These are phyloP conservation scores for Hanseniaspora thailandica DNA, from an alignment of 805 yeast species.

Conservation along the genomic window DNA sequence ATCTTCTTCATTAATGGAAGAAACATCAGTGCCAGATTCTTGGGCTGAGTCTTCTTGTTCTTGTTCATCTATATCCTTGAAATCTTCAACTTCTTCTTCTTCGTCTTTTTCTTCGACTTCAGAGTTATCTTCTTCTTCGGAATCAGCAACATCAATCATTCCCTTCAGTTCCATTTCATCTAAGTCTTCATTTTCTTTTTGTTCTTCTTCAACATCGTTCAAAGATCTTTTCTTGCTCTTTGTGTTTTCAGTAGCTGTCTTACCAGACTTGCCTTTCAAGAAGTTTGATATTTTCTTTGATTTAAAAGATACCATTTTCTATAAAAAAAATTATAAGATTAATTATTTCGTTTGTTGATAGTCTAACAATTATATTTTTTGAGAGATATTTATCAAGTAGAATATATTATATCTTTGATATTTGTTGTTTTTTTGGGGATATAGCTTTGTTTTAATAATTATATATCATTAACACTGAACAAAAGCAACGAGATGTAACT, in stretches of 20 bases:
- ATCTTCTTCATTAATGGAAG: slow-evolving; percentile 20
- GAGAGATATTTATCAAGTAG: not conserved
- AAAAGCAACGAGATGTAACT: too few relatives aligned
- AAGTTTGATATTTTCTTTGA: slow-evolving; percentile 8
- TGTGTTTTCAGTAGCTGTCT: not conserved
- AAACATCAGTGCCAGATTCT: slow-evolving; percentile 23
- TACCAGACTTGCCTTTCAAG: slow-evolving; percentile 2
- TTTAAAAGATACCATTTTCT: slow-evolving; percentile 11
- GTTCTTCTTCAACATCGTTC: slow-evolving; percentile 38
- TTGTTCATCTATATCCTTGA: slow-evolving; percentile 4
- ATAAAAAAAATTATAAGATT: too few relatives aligned
- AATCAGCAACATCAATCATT: slow-evolving; percentile 27
- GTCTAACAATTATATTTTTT: not conserved
- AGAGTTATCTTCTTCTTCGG: slow-evolving; percentile 38
- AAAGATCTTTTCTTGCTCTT: slow-evolving; percentile 8
- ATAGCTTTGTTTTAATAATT: too few relatives aligned
- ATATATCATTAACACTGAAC: too few relatives aligned
- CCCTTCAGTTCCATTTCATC: slow-evolving; percentile 22
- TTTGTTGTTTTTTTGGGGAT: not conserved
- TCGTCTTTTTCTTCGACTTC: slow-evolving; percentile 7
- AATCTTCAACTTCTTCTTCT: slow-evolving; percentile 4
- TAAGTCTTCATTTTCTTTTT: slow-evolving; percentile 23
- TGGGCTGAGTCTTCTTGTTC: slow-evolving; percentile 17
- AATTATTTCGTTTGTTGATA: not conserved
- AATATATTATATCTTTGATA: not conserved